phyloP scores from a whole-genome alignment of 2,329 filamentous ascomycete species.

The Fusarium mangiferae region DNA sequence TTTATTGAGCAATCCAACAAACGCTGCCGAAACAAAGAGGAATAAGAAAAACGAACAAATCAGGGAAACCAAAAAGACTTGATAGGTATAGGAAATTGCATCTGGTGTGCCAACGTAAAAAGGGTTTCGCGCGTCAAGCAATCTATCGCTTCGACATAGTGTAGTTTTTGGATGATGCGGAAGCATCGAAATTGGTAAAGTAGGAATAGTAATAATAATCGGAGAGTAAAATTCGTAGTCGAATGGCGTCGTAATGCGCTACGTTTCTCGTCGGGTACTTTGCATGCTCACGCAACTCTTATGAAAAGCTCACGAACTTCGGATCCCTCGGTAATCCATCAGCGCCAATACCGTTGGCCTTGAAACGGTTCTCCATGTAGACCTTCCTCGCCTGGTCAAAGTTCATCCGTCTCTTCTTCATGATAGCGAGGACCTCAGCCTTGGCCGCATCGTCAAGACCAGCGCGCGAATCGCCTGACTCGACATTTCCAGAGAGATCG shows the following conservation, averaged over 20 bases:
- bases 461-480: constrained; percentile 78
- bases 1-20: constrained; percentile 9
- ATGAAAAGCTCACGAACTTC: constrained; percentile 90
- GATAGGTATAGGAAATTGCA: constrained; percentile 27
- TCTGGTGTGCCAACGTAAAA: constrained; percentile 31
- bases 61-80: background rate
- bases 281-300: background rate
- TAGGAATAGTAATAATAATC: background rate
- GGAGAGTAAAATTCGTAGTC: background rate
- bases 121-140: constrained; percentile 2
- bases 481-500: constrained; percentile 83
- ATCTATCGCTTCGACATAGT: background rate
- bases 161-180: background rate
- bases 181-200: background rate
- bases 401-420: constrained; percentile 83
- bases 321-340: constrained; percentile 91
- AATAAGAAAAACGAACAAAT: constrained; percentile 10
- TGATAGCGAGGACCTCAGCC: constrained; percentile 84
- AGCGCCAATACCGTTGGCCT: constrained; percentile 85
- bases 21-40: background rate
- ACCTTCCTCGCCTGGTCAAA: constrained; percentile 93
- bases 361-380: constrained; percentile 87
- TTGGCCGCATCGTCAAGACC: constrained; percentile 87
- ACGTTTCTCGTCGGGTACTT: background rate
- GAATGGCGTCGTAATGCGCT: constrained; percentile 2